Base-by-base conservation (phyloP, 225 moss, liverwort and hornwort genomes). In the Pseudoscleropodium purum region DNA sequence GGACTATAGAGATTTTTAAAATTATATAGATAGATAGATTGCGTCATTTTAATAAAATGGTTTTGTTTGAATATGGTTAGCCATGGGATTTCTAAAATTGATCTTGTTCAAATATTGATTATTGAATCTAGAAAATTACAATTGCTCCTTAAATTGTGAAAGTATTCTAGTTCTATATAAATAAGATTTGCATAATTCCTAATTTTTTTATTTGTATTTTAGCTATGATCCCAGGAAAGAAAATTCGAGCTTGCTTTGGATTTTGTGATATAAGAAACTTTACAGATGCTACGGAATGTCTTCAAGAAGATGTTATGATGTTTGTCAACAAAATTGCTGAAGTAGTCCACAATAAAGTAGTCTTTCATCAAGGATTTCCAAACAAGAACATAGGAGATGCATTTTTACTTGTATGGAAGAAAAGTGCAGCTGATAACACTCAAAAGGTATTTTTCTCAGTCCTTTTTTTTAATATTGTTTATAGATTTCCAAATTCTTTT, bases 231-330 rank as follows among this genome's bases (percentile, higher is more conserved):
- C 97, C 97, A 10, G 98, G 98, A 27, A 99, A 99, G 81, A 99
- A 97, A 90, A 96, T 99, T 69, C 95, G 94, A 89, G 96, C 98
- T 16, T 99, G 98, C 81, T 99, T 99, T 94, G 98, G 98, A 75
- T 97, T 99, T 82, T 99, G 98, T 84, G 98, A 99, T 81, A 99
- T 99, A 75, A 92, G 98, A 18, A 99, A 97, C 68, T 99, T 99
- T 79, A 99, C 97, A 41, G 96, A 99, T 92, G 98, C 98, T 66
- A 99, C 97, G 2, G 98, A 99, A 90, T 99, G 98, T 89, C 96
- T 99, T 84, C 98, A 99, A 89, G 98, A 99, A 91, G 98, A 99
- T 9, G 97, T 99, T 33, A 99, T 99, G 98, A 99, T 99, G 98
- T 99, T 99, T 95, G 98, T 99, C 23, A 99, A 99, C 76, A 94